Evolutionary conservation across 1,139 yeast species (phyloP).

Genomic region (Sugiyamaella neomexicana): DNA sequence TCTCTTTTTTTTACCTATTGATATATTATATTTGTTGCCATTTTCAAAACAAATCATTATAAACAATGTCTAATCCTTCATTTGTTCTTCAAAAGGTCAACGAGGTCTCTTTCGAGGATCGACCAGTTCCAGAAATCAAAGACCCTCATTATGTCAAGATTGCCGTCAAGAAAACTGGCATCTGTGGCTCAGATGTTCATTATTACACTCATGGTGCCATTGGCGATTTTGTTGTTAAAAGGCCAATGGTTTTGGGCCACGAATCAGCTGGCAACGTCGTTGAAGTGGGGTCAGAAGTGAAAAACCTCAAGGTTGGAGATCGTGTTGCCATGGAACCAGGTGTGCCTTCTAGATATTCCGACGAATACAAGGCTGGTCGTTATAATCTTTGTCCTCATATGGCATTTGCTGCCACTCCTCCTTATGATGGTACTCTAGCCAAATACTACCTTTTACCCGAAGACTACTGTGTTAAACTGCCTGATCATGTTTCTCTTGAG

Average conservation of each 20-base stretch:
- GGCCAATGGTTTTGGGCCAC: constrained; percentile 55
- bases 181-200: constrained; percentile 88
- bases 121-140: constrained; percentile 60
- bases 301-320: constrained; percentile 41
- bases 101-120: constrained; percentile 63
- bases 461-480: constrained; percentile 77
- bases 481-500: constrained; percentile 72
- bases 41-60: background rate
- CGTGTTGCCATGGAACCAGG: constrained; percentile 77
- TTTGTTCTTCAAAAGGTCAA: constrained; percentile 67
- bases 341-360: constrained; percentile 72
- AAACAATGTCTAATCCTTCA: constrained; percentile 52
- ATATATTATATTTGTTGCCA: background rate
- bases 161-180: constrained; percentile 75
- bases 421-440: constrained; percentile 65
- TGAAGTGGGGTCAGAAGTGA: constrained; percentile 64
- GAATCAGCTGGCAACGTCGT: constrained; percentile 70
- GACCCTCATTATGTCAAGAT: constrained; percentile 72
- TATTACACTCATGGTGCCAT: constrained; percentile 77
- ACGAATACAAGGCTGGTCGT: constrained; percentile 70
- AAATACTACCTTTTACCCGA: constrained; percentile 76
- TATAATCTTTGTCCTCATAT: constrained; percentile 81
- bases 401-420: constrained; percentile 89
- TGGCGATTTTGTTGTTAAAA: constrained; percentile 49
- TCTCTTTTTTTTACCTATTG: background rate